These are phyloP conservation scores for Talaromyces atroroseus DNA, from an alignment of 2,329 filamentous ascomycete species.

Conservation along the genomic window DNA sequence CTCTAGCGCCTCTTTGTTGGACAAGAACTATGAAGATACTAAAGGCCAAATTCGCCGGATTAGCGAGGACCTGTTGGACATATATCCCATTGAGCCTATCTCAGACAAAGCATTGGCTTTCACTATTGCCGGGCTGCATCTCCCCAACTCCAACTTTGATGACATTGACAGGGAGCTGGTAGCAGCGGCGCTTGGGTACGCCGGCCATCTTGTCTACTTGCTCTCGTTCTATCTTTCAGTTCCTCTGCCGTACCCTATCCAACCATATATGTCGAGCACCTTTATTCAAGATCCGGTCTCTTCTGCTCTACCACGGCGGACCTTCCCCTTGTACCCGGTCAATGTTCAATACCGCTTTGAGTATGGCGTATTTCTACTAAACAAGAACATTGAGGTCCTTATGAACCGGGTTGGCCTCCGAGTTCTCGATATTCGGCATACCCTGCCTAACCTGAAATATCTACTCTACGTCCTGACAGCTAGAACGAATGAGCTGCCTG, in stretches of 20 bases:
- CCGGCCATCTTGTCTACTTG: conserved; percentile 67
- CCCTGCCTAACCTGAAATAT: conserved; percentile 89
- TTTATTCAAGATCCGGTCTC: conserved; percentile 70
- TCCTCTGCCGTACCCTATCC: conserved; percentile 74
- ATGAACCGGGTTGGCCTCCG: conserved; percentile 63
- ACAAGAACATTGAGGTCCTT: conserved; percentile 82
- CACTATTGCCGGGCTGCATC: conserved; percentile 68
- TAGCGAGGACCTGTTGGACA: conserved; percentile 70
- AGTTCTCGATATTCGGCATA: conserved; percentile 85
- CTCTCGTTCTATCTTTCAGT: conserved; percentile 77
- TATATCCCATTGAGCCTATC: conserved; percentile 75
- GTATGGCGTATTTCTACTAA: conserved; percentile 92
- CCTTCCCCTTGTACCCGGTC: conserved; percentile 75
- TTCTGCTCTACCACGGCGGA: conserved; percentile 50
- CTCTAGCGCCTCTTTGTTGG: conserved; percentile 51
- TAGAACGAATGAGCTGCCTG: conserved; percentile 59
- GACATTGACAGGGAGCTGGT: conserved; percentile 62
- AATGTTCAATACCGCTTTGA: conserved; percentile 84
- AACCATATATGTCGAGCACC: conserved; percentile 66
- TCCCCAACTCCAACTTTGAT: conserved; percentile 76
- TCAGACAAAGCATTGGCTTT: conserved; percentile 65
- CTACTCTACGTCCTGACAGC: conserved; percentile 84
- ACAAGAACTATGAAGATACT: conserved; percentile 57
- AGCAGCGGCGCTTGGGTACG: conserved; percentile 75
- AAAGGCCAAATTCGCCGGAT: conserved; percentile 82